Conservation (phyloP, 1,284 basidiomycete species). For the Puccinia hordei region DNA sequence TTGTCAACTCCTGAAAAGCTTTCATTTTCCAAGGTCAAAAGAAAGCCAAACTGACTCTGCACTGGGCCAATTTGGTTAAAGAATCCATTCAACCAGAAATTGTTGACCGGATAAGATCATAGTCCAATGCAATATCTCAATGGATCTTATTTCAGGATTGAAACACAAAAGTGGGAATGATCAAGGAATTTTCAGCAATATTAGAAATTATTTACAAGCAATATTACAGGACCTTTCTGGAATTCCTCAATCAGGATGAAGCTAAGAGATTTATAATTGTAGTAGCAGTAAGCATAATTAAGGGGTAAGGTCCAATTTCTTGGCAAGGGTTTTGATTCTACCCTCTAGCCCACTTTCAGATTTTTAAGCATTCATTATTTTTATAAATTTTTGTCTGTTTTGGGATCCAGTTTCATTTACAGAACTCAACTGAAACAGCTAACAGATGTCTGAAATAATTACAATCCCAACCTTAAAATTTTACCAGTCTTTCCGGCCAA, state of each 20-base stretch:
- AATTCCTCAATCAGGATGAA: slow-evolving; percentile 67
- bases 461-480: slow-evolving; percentile 71
- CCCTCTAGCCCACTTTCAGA: slow-evolving; percentile 15
- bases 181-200: slow-evolving; percentile 72
- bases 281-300: slow-evolving; percentile 87
- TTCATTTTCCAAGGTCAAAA: slow-evolving; percentile 82
- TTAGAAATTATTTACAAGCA: slow-evolving; percentile 78
- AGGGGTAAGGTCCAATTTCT: slow-evolving; percentile 65
- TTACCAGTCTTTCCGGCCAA: slow-evolving; percentile 61
- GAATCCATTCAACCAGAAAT: slow-evolving; percentile 81
- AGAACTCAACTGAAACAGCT: slow-evolving; percentile 90
- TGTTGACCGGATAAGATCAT: slow-evolving; percentile 81
- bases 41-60: slow-evolving; percentile 73
- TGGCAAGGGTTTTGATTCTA: neutral
- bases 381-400: too few species aligned
- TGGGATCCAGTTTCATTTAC: slow-evolving; percentile 74
- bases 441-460: slow-evolving; percentile 78
- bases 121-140: slow-evolving; percentile 78
- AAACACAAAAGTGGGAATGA: slow-evolving; percentile 72
- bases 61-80: slow-evolving; percentile 81
- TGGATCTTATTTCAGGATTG: slow-evolving; percentile 72
- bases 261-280: slow-evolving; percentile 81
- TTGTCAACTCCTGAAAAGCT: slow-evolving; percentile 80
- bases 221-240: slow-evolving; percentile 93
- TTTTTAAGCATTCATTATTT: slow-evolving; percentile 25